Percentiles rank a stretch among this genome's conserved stretches.
Conservation (phyloP, 1,139 yeast species). For the Ogataea hybrid region DNA sequence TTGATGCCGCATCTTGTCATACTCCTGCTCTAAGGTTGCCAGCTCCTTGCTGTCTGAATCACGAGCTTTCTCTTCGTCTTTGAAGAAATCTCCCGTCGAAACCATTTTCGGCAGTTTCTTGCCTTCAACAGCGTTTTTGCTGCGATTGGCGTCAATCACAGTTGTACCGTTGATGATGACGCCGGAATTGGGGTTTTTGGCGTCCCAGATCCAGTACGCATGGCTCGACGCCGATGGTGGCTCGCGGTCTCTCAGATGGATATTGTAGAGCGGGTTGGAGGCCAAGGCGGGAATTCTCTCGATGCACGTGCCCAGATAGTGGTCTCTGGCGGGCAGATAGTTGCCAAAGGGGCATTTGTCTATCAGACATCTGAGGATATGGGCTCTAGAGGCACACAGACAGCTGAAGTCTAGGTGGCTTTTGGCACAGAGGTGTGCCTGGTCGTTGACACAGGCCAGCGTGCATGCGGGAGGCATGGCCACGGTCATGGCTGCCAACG, state of each 20-base stretch:
- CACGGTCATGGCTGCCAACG: constrained; percentile 1
- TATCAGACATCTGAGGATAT: no score
- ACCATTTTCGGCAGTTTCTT: background rate
- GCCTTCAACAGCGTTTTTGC: background rate
- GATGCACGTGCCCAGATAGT: constrained; percentile 51
- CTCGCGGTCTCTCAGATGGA: constrained; percentile 9
- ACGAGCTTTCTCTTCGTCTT: constrained; percentile 15
- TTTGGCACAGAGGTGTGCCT: no score
- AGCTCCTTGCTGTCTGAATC: constrained; percentile 9
- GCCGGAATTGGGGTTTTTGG: background rate
- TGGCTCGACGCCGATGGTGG: background rate
- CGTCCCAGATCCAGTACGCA: background rate
- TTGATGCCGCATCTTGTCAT: constrained; percentile 7
- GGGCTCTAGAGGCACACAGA: no score
- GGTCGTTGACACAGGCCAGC: no score
- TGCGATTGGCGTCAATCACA: background rate
- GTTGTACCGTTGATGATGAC: background rate
- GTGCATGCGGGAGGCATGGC: constrained; percentile 59
- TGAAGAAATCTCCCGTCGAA: constrained; percentile 10
- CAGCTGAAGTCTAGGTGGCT: no score
- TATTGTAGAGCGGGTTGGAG: constrained; percentile 23
- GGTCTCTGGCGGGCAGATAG: no score
- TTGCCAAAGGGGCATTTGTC: no score
- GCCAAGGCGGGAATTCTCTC: constrained; percentile 34
- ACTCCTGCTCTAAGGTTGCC: constrained; percentile 2